Conservation (phyloP, 2,329 filamentous ascomycete species). For the Alternaria longipes region DNA sequence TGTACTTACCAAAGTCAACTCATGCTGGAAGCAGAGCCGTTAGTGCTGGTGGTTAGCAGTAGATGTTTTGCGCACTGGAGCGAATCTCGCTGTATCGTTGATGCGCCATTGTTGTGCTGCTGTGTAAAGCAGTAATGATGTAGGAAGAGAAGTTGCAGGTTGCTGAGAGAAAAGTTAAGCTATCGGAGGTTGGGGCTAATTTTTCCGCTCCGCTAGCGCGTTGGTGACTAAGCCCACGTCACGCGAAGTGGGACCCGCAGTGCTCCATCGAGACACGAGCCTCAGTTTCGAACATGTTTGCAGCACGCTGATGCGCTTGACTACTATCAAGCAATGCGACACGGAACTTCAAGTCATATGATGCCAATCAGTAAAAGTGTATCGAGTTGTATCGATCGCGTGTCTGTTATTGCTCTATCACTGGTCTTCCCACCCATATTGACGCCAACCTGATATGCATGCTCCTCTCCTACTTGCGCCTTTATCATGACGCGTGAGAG, state of each 20-base stretch:
- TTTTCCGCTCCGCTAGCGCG: slow-evolving; percentile 32
- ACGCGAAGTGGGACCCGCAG: slow-evolving; percentile 1
- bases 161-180: slow-evolving; percentile 24
- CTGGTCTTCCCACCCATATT: slow-evolving; percentile 8
- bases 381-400: neutral
- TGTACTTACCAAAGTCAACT: slow-evolving; percentile 25
- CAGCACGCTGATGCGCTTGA: neutral
- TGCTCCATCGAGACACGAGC: neutral
- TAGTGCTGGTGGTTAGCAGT: slow-evolving; percentile 5
- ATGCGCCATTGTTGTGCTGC: slow-evolving; percentile 8
- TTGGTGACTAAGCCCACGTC: slow-evolving; percentile 18
- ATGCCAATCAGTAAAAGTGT: neutral
- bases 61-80: neutral
- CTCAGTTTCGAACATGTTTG: neutral
- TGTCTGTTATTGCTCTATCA: slow-evolving; percentile 10
- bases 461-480: slow-evolving; percentile 13
- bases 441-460: slow-evolving; percentile 12
- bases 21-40: slow-evolving; percentile 3
- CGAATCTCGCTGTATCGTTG: slow-evolving; percentile 6
- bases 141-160: slow-evolving; percentile 15
- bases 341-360: neutral
- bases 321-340: neutral
- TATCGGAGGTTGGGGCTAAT: slow-evolving; percentile 27
- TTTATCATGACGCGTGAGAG: slow-evolving; percentile 11
- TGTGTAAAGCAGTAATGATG: slow-evolving; percentile 12